Evolutionary conservation across 257 asterid species (phyloP), one percentile per base, ranked within the genome.

Genomic region (Solanum pinnatisectum): DNA sequence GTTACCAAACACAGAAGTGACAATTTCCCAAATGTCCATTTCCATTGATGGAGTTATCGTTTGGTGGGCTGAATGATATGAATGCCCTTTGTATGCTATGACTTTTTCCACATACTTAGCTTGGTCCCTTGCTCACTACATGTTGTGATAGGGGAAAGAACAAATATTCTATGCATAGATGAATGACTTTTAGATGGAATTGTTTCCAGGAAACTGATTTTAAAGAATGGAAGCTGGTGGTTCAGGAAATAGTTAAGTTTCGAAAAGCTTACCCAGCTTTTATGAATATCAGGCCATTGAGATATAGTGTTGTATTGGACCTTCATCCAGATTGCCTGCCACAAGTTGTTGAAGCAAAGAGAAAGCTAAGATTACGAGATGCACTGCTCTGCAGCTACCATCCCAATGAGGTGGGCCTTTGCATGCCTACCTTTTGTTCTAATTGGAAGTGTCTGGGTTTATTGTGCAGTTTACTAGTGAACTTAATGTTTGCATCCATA

Each of bases 141-240:
- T 27, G 40, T 25, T 79, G 67, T 79, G 85, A 27, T 44, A 8
- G 67, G 67, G 49, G 67, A 42, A 27, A 46, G 40, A 44, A 79
- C 67, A 44, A 44, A 27, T 25, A 59, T 3, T 44, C 3, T 79
- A 25, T 44, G 63, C 39, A 79, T 25, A 27, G 86, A 84, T 87
- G 88, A 88, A 87, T 92, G 87, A 86, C 87, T 18, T 85, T 23
- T 78, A 30, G 36, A 81, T 90, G 91, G 33, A 90, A 88, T 90
- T 93, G 86, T 92, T 90, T 93, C 91, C 98, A 97, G 98, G 99
- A 97, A 87, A 94, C 94, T 86, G 99, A 97, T 90, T 97, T 94
- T 89, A 97, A 92, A 93, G 99, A 97, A 87, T 97, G 99, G 99
- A 97, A 97, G 95, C 93, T 97, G 90, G 98, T 96, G 91, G 93